Evolutionary conservation across 2,329 filamentous ascomycete genomes (phyloP).

Genomic region (Orbilia oligospora): DNA sequence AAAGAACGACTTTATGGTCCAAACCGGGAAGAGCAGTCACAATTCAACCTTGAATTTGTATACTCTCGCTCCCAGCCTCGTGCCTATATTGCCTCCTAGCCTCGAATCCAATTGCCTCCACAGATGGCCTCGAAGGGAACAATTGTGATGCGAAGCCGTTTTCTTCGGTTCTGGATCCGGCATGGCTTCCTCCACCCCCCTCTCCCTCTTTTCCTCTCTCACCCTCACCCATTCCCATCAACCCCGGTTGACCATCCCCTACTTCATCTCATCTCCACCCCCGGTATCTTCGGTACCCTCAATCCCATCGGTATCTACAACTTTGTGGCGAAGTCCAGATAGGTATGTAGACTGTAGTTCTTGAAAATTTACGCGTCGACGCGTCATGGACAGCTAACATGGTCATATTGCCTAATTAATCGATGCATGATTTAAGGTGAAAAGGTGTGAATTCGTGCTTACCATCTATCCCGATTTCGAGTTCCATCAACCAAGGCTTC

Average conservation of each 20-base stretch:
- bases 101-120: too few relatives aligned
- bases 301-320: not conserved
- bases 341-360: not conserved
- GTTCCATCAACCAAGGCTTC: not conserved
- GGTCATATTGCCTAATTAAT: not conserved
- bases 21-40: constrained; percentile 30
- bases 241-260: not conserved
- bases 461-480: not conserved
- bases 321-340: not conserved
- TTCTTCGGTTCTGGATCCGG: not conserved
- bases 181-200: not conserved
- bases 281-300: not conserved
- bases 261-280: not conserved
- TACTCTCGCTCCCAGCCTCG: not conserved
- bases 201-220: not conserved
- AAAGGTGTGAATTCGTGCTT: not conserved
- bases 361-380: not conserved
- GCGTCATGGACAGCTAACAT: not conserved
- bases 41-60: not conserved
- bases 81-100: too few relatives aligned
- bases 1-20: not conserved
- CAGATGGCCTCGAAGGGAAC: too few relatives aligned
- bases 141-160: not conserved
- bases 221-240: not conserved
- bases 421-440: too few relatives aligned